Evolutionary conservation across 208 protist species (phyloP).

Genomic region (Angomonas desouzai): DNA sequence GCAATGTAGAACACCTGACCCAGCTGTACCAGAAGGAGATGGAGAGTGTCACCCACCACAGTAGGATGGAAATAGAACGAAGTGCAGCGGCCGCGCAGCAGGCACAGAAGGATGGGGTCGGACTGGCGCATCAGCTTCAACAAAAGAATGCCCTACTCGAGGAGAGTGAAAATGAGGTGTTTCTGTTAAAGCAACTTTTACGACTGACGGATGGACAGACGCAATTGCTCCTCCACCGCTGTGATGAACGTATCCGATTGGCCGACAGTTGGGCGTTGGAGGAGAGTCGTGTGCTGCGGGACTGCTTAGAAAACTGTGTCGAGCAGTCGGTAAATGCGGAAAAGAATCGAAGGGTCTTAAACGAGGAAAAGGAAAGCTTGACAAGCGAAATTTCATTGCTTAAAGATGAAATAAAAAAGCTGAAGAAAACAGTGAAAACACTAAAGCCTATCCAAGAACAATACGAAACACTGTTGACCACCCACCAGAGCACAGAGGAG

Average conservation of each 20-base stretch:
- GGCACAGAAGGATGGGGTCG: conserved; percentile 17
- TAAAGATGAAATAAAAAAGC: conserved; percentile 20
- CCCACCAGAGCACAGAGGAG: not conserved
- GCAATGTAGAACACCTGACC: not conserved
- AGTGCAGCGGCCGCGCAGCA: conserved; percentile 8
- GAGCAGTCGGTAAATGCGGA: conserved; percentile 7
- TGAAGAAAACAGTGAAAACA: conserved; percentile 18
- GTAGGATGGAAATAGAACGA: not conserved
- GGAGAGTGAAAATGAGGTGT: conserved; percentile 19
- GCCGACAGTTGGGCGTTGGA: conserved; percentile 12
- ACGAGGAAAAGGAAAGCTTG: conserved; percentile 10
- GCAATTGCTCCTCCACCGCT: not conserved
- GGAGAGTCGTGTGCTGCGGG: conserved; percentile 13
- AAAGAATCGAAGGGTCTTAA: conserved; percentile 12
- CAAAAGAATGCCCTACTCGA: conserved; percentile 16
- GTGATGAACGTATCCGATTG: not conserved
- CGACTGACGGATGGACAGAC: conserved; percentile 20
- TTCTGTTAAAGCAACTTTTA: conserved; percentile 16
- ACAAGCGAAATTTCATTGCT: conserved; percentile 21
- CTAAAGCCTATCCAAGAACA: conserved; percentile 8
- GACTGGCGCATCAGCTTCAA: conserved; percentile 5
- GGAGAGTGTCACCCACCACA: not conserved
- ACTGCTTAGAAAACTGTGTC: conserved; percentile 9
- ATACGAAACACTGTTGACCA: conserved; percentile 2
- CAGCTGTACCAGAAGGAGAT: conserved; percentile 5